Evolutionary conservation across 495 filamentous ascomycete species (phyloP).

Genomic region (Entonaema liquescens): DNA sequence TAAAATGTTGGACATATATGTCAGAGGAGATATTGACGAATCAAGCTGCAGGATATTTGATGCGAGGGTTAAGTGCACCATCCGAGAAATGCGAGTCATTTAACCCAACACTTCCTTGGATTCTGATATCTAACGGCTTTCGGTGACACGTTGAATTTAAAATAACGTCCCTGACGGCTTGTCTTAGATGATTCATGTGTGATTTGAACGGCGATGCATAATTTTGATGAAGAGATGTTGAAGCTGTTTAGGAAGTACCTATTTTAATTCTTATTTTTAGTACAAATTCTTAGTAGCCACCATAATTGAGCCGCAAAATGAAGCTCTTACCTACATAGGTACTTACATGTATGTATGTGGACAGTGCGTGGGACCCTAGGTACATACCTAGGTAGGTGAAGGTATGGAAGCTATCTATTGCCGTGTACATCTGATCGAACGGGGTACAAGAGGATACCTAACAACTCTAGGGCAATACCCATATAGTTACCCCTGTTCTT

Average conservation of each 20-base stretch:
- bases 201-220: neutral
- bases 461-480: neutral
- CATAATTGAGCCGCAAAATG: conserved; percentile 38
- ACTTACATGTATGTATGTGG: neutral
- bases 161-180: conserved; percentile 12
- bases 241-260: neutral
- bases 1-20: conserved; percentile 1
- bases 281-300: neutral
- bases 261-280: neutral
- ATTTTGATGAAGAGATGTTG: conserved; percentile 19
- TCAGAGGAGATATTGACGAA: conserved; percentile 20
- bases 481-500: neutral
- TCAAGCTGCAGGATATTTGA: conserved; percentile 14
- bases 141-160: conserved; percentile 26
- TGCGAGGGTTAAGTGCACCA: conserved; percentile 39
- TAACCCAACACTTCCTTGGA: neutral
- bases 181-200: conserved; percentile 27
- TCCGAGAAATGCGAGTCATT: conserved; percentile 33
- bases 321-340: neutral
- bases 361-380: neutral
- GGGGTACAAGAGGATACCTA: conserved; percentile 25
- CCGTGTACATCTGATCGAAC: neutral
- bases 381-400: neutral
- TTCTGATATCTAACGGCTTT: conserved; percentile 27
- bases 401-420: too few relatives aligned